Percentiles rank a stretch among this genome's conserved stretches.
Evolutionary conservation across 768 basidiomycete species (phyloP).

Genomic region (Boletales sp.): DNA sequence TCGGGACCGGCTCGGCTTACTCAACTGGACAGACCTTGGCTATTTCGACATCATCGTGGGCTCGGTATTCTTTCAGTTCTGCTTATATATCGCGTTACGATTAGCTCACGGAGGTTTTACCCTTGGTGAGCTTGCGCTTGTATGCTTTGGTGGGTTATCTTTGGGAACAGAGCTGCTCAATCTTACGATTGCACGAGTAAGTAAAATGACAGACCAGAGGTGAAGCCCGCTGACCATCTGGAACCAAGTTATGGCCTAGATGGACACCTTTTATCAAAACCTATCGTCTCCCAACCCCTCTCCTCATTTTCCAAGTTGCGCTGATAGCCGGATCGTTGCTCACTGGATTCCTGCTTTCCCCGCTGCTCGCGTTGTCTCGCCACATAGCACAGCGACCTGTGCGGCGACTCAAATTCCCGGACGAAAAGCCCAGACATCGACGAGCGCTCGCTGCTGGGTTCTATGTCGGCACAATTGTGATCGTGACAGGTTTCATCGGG

Average conservation of each 20-base stretch:
- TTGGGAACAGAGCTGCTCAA: constrained; percentile 84
- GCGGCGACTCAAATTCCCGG: constrained; percentile 74
- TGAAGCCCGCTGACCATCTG: constrained; percentile 1
- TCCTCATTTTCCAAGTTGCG: constrained; percentile 88
- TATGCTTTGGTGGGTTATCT: constrained; percentile 84
- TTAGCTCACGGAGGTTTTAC: constrained; percentile 95
- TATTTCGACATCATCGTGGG: constrained; percentile 69
- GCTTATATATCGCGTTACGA: constrained; percentile 83
- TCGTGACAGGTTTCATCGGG: constrained; percentile 82
- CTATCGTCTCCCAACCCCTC: constrained; percentile 87
- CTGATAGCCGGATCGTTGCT: constrained; percentile 89
- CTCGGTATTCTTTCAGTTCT: constrained; percentile 85
- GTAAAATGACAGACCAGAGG: constrained; percentile 20
- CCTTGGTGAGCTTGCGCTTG: constrained; percentile 87
- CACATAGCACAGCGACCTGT: constrained; percentile 86
- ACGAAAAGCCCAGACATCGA: constrained; percentile 79
- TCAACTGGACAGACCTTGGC: constrained; percentile 57
- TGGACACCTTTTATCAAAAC: constrained; percentile 86
- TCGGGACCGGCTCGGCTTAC: not conserved
- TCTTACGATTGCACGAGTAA: constrained; percentile 76
- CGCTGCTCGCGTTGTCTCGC: constrained; percentile 86
- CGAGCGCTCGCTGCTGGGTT: constrained; percentile 83
- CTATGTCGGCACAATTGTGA: constrained; percentile 69
- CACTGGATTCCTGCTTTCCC: constrained; percentile 92
- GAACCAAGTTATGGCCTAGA: constrained; percentile 67